Conservation (phyloP, 2,329 filamentous ascomycete genomes). For the Fusarium ramigenum region DNA sequence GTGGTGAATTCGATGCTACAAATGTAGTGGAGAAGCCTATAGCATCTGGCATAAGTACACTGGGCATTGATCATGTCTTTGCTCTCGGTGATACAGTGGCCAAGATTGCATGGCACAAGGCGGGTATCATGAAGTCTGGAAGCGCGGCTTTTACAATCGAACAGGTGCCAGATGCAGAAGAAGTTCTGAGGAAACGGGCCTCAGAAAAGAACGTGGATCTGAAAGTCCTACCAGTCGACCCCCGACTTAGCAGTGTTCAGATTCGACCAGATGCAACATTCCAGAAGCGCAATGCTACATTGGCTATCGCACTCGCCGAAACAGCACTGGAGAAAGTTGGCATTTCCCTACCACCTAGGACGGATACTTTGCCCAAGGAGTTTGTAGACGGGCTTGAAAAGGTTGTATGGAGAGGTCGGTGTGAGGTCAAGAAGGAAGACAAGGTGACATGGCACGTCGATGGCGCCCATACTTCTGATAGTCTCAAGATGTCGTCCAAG, state of each 20-base stretch:
- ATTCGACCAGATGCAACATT: conserved; percentile 64
- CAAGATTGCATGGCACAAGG: conserved; percentile 79
- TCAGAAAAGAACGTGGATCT: conserved; percentile 60
- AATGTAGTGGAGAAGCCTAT: conserved; percentile 69
- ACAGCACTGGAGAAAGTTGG: conserved; percentile 57
- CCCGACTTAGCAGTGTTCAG: conserved; percentile 55
- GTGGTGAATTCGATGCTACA: conserved; percentile 75
- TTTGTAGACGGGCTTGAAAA: conserved; percentile 79
- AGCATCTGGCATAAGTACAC: conserved; percentile 69
- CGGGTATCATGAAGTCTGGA: conserved; percentile 73
- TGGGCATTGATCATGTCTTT: conserved; percentile 75
- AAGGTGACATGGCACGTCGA: conserved; percentile 85
- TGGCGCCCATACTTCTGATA: conserved; percentile 92
- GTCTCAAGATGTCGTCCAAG: conserved; percentile 79
- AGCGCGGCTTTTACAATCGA: conserved; percentile 66
- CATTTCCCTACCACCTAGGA: conserved; percentile 40
- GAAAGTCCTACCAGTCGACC: conserved; percentile 57
- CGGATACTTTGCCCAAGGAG: conserved; percentile 62
- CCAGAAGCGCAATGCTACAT: conserved; percentile 66
- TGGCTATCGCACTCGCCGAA: conserved; percentile 63
- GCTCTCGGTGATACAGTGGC: conserved; percentile 70
- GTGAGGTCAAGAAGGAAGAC: conserved; percentile 67
- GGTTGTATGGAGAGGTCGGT: conserved; percentile 82
- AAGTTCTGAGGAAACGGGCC: conserved; percentile 61
- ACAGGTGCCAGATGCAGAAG: conserved; percentile 57